Conservation (phyloP, 2,329 filamentous ascomycete genomes). For the Periconia macrospinosa region DNA sequence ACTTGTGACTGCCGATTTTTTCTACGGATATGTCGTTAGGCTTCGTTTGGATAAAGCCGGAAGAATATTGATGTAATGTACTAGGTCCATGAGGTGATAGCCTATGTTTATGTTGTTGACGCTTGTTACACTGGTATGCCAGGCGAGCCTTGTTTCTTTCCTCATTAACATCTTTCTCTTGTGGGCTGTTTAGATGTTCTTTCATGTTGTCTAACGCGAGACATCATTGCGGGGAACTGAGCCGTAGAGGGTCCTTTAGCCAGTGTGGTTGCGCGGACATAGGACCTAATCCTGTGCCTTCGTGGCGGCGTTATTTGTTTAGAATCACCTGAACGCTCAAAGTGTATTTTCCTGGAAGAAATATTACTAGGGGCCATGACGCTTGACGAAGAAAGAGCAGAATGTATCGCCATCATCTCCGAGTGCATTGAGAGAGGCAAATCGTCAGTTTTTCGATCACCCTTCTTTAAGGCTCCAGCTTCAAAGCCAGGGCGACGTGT, state of each 20-base stretch:
- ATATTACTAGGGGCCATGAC: conserved; percentile 46
- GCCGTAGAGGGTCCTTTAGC: conserved; percentile 47
- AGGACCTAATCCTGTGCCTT: conserved; percentile 46
- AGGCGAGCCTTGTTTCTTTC: too few relatives aligned
- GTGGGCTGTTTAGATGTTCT: conserved; percentile 27
- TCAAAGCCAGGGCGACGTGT: conserved; percentile 54
- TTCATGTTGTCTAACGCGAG: conserved; percentile 21
- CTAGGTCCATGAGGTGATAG: conserved; percentile 4
- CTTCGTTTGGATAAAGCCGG: too few relatives aligned
- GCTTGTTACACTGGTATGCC: conserved; percentile 18
- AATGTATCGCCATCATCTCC: conserved; percentile 60
- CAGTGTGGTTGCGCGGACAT: conserved; percentile 36
- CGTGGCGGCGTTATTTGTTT: conserved; percentile 53
- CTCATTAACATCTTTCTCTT: conserved; percentile 29
- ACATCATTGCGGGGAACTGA: conserved; percentile 40
- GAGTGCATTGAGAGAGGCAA: conserved; percentile 55
- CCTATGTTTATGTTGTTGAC: conserved; percentile 18
- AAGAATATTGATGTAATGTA: conserved; percentile 3
- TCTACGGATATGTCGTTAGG: too few relatives aligned
- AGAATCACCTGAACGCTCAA: conserved; percentile 52
- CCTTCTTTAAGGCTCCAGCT: conserved; percentile 54
- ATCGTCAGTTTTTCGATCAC: conserved; percentile 45
- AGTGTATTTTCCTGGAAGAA: conserved; percentile 54
- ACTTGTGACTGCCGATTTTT: too few relatives aligned
- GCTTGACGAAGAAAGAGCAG: conserved; percentile 51